Base-by-base conservation (phyloP, 441 rosid genomes). In the Arabidopsis lyrata region DNA sequence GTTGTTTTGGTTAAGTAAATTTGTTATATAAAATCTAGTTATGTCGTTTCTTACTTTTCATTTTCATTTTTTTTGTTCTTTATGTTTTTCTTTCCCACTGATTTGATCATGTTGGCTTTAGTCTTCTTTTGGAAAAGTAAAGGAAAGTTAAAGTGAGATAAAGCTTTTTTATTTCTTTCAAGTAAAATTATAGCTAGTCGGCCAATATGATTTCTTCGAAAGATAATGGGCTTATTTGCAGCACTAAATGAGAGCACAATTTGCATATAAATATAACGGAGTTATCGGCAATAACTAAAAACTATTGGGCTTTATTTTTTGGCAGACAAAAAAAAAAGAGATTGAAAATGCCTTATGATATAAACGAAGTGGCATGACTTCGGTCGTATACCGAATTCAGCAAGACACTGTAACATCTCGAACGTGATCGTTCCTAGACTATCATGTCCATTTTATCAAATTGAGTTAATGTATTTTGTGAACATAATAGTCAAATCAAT, bases 111-210 rank as follows among this genome's bases (percentile, higher is more conserved):
- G 38, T 38, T 69, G 52, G 72, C 72, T 64, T 64, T 67, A 48
- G 62, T 47, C 35, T 13, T 70, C 64, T 63, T 63, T 69, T 54
- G 16, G 18, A 32, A 76, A 76, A 76, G 71, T 47, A 63, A 63
- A 31, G 55, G 32, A 77, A 77, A 64, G 63, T 48, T 64, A 66
- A 74, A 74, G 78, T 20, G 42, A 56, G 71, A 56, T 18, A 48
- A 48, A 48, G 53, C 24, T 48, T 16, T 48, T 16, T 48, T 18
- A 54, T 69, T 68, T 62, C 12, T n/a, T 10, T 50, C 55, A 10
- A 14, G 55, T 38, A 22, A 20, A 10, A n/a, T 5, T 20, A 50
- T 50, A 50, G 7, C 31, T 20, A 50, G 55, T 50, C n/a, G n/a
- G 14, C n/a, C 55, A 22, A 22, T 50, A 5, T 22, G 55, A 20